Evolutionary conservation across 495 filamentous ascomycete genomes (phyloP).

Genomic region (Podospora pseudoanserina): DNA sequence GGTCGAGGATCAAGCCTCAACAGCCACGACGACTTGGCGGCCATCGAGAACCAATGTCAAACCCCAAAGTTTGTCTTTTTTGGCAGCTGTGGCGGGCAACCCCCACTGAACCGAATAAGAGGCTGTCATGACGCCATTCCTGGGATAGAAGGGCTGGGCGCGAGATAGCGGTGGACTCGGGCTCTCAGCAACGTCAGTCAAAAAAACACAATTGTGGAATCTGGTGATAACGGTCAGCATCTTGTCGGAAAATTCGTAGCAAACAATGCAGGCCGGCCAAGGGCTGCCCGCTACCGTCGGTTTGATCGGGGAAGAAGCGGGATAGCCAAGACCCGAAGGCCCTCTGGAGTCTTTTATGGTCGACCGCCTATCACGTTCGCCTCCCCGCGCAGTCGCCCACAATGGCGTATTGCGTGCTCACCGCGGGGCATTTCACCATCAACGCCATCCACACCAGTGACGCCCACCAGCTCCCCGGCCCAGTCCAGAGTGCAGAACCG

Average conservation of each 20-base stretch:
- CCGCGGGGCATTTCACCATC: constrained; percentile 8
- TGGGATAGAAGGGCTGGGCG: neutral
- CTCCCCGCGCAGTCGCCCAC: neutral
- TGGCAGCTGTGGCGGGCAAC: neutral
- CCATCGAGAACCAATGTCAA: neutral
- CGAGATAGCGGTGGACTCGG: neutral
- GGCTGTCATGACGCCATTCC: constrained; percentile 9
- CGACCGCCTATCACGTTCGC: neutral
- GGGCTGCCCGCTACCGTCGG: neutral
- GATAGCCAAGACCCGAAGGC: neutral
- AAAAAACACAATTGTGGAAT: neutral
- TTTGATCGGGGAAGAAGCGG: neutral
- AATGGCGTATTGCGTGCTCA: constrained; percentile 11
- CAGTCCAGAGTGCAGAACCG: neutral
- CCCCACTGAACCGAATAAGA: constrained; percentile 2
- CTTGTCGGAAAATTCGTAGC: neutral
- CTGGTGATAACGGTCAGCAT: neutral
- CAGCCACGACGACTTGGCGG: constrained; percentile 5
- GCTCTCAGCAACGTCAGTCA: neutral
- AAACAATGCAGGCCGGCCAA: neutral
- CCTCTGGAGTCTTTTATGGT: constrained; percentile 3
- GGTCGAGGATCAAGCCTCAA: neutral
- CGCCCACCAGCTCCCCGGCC: neutral
- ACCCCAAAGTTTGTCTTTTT: neutral
- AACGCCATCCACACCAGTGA: constrained; percentile 2